These are phyloP conservation scores for Myriangium duriaei DNA, from an alignment of 2,329 filamentous ascomycete species.

Conservation along the genomic window DNA sequence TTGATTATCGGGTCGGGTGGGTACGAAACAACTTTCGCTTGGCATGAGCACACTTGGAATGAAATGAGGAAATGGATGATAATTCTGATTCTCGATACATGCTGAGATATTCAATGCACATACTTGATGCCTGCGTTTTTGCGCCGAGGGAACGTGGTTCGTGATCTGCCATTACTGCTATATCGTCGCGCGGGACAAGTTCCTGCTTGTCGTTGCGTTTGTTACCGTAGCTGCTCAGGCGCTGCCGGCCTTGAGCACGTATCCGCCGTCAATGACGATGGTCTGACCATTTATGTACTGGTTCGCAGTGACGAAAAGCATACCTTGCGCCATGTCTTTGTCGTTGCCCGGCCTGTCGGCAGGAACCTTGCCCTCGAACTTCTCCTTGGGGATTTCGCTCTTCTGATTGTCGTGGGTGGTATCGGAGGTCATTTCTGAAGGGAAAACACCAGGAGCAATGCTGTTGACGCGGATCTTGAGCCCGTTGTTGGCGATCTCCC, in stretches of 20 bases:
- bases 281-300: conserved; percentile 40
- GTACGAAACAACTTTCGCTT: no score
- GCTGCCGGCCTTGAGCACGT: conserved; percentile 29
- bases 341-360: conserved; percentile 44
- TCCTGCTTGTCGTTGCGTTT: no score
- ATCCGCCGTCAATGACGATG: conserved; percentile 43
- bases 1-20: not conserved
- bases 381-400: conserved; percentile 40
- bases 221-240: no score
- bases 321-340: conserved; percentile 44
- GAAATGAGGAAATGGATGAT: no score
- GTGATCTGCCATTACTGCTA: no score
- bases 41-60: no score
- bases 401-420: conserved; percentile 42
- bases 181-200: no score
- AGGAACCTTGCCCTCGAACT: conserved; percentile 38
- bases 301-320: conserved; percentile 40
- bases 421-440: conserved; percentile 45
- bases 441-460: conserved; percentile 46
- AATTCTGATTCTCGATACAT: no score
- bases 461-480: conserved; percentile 45
- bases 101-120: no score
- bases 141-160: no score
- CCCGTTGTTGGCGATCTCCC: conserved; percentile 38
- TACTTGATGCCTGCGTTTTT: no score